Evolutionary conservation across 345 rosid species (phyloP).

Genomic region (Ceriops decandra): DNA sequence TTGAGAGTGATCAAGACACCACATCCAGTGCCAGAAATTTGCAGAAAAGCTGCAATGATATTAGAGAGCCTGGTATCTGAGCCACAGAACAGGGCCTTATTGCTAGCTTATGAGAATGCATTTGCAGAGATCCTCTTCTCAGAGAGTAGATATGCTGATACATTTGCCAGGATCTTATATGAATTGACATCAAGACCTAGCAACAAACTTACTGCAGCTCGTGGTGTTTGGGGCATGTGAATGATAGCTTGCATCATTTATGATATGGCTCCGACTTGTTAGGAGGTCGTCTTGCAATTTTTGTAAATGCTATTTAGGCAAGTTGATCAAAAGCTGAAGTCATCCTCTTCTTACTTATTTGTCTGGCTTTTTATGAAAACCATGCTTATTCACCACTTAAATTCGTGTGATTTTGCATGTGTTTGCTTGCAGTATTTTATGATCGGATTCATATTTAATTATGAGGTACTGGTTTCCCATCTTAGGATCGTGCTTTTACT

Average conservation of each 20-base stretch:
- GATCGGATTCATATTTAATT: too few species aligned
- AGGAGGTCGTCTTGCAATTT: too few species aligned
- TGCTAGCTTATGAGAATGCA: slow-evolving; percentile 82
- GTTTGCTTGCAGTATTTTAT: too few species aligned
- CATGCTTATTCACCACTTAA: too few species aligned
- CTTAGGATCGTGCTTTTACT: too few species aligned
- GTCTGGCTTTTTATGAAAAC: too few species aligned
- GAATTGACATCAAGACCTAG: slow-evolving; percentile 88
- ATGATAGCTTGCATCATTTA: slow-evolving; percentile 7
- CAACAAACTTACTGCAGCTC: slow-evolving; percentile 76
- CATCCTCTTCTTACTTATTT: neutral
- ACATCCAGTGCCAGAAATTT: slow-evolving; percentile 91
- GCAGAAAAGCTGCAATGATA: slow-evolving; percentile 93
- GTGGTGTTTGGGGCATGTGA: slow-evolving; percentile 93
- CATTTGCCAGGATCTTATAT: slow-evolving; percentile 84
- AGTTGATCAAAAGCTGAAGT: neutral
- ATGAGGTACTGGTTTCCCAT: too few species aligned
- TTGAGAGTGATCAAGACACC: slow-evolving; percentile 77
- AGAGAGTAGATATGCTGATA: slow-evolving; percentile 78
- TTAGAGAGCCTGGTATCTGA: slow-evolving; percentile 85
- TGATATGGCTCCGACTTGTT: slow-evolving; percentile 1
- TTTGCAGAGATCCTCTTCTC: slow-evolving; percentile 88
- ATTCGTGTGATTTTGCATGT: too few species aligned
- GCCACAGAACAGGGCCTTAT: slow-evolving; percentile 77
- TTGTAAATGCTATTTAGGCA: too few species aligned